Evolutionary conservation across 2,329 filamentous ascomycete genomes (phyloP).

Genomic region (Xylaria sp.): DNA sequence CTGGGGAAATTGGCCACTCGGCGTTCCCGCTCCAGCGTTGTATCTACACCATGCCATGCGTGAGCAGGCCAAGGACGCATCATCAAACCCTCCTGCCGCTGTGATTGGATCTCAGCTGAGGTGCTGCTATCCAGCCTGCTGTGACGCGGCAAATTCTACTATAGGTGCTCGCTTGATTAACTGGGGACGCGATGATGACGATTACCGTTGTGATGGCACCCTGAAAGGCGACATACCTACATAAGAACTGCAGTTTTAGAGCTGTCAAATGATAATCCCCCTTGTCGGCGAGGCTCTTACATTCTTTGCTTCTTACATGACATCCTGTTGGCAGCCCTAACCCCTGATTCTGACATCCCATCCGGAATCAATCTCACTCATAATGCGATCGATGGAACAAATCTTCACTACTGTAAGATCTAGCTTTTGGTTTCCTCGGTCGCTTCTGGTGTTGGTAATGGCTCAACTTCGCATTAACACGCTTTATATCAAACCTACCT

Average conservation of each 20-base stretch:
- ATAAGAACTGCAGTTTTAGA: background rate
- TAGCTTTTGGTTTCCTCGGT: too few species aligned
- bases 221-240: background rate
- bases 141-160: background rate
- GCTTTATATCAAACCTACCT: too few species aligned
- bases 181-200: background rate
- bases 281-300: background rate
- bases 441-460: too few species aligned
- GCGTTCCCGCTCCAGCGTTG: constrained; percentile 29
- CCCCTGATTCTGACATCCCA: background rate
- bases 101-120: constrained; percentile 16
- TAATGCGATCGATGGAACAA: background rate
- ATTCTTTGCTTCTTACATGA: background rate
- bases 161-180: background rate
- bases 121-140: background rate
- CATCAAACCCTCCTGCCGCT: constrained; percentile 8
- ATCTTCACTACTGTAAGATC: too few species aligned
- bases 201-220: background rate
- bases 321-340: background rate
- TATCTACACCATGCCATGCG: constrained; percentile 31
- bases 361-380: background rate
- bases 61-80: constrained; percentile 16
- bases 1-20: constrained; percentile 32
- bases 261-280: background rate
- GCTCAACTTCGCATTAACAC: too few species aligned